Evolutionary conservation across 441 rosid genomes (phyloP).

Genomic region (Mallotus japonicus): DNA sequence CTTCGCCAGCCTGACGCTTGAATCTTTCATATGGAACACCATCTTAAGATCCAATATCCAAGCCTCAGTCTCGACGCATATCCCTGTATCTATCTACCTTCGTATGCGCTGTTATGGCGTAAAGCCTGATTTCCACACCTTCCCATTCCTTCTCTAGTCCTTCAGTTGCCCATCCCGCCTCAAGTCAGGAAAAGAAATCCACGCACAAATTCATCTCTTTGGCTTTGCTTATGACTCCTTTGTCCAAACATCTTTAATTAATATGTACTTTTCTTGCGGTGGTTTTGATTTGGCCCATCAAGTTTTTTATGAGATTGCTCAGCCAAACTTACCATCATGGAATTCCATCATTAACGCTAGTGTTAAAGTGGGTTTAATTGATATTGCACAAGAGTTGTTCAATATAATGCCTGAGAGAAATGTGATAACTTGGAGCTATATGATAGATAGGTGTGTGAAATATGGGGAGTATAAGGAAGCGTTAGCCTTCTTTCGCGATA

Average conservation of each 20-base stretch:
- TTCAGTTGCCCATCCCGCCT: slow-evolving; percentile 30
- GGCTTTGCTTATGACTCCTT: slow-evolving; percentile 38
- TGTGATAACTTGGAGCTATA: slow-evolving; percentile 18
- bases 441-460: slow-evolving; percentile 12
- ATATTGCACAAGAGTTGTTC: slow-evolving; percentile 15
- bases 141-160: slow-evolving; percentile 50
- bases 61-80: slow-evolving; percentile 11
- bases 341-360: slow-evolving; percentile 8
- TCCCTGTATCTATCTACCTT: slow-evolving; percentile 37
- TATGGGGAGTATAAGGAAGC: slow-evolving; percentile 13
- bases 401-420: slow-evolving; percentile 18
- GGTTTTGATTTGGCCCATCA: slow-evolving; percentile 8
- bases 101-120: slow-evolving; percentile 50
- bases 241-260: slow-evolving; percentile 43
- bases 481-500: slow-evolving; percentile 11
- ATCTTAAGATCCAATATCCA: slow-evolving; percentile 35
- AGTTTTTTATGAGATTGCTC: slow-evolving; percentile 8
- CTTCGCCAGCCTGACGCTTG: slow-evolving; percentile 37
- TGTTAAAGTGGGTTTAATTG: slow-evolving; percentile 9
- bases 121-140: slow-evolving; percentile 48
- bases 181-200: slow-evolving; percentile 39
- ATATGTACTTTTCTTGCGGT: slow-evolving; percentile 18
- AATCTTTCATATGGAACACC: slow-evolving; percentile 50
- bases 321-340: slow-evolving; percentile 9
- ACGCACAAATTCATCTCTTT: slow-evolving; percentile 40